These are phyloP conservation scores for Suillus ampliporus DNA, from an alignment of 768 basidiomycete species.

Conservation along the genomic window DNA sequence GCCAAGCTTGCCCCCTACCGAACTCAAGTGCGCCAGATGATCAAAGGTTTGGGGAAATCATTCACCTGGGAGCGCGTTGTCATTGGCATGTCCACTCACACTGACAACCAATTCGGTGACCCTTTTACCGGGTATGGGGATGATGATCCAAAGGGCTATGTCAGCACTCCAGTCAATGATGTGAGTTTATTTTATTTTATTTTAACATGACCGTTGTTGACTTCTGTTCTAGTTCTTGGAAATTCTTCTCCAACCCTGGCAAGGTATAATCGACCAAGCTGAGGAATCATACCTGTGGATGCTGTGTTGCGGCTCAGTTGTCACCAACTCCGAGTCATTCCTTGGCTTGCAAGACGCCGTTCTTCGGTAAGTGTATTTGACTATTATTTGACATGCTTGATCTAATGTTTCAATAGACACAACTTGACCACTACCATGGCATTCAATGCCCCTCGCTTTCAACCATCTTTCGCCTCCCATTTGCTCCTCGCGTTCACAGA, in stretches of 20 bases:
- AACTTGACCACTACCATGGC: not conserved
- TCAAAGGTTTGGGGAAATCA: not conserved
- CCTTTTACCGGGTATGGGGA: not conserved
- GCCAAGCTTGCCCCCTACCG: not conserved
- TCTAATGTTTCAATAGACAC: no score
- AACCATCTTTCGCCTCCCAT: not conserved
- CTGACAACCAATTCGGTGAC: not conserved
- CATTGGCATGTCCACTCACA: not conserved
- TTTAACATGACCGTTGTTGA: no score
- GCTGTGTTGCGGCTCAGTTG: not conserved
- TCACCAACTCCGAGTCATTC: no score
- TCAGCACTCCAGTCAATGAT: not conserved
- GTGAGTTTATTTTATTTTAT: not conserved
- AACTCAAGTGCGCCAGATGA: rapidly evolving
- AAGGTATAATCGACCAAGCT: not conserved
- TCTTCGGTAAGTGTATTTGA: no score
- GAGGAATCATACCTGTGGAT: not conserved
- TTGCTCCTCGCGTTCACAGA: not conserved
- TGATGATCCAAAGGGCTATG: not conserved
- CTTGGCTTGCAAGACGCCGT: no score
- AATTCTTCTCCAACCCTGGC: not conserved
- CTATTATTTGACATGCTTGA: no score
- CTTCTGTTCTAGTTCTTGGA: no score
- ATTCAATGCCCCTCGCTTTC: not conserved
- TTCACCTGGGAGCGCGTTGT: not conserved